These are phyloP conservation scores for Yamadazyma jaroonii DNA, from an alignment of 1,139 yeast species.

Conservation along the genomic window DNA sequence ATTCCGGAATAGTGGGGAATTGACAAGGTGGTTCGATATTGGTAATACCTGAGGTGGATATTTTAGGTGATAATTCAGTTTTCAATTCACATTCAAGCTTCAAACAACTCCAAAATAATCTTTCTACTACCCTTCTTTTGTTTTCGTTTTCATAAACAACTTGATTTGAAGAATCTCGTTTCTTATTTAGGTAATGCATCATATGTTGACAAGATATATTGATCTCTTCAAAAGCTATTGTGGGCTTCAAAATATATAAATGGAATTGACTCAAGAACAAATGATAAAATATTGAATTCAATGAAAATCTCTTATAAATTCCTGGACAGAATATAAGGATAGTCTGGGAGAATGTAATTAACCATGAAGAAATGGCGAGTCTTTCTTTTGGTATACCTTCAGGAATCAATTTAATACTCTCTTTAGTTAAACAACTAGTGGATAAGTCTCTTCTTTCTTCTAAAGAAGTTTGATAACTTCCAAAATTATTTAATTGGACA, in stretches of 20 bases:
- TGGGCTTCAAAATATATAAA: constrained; percentile 36
- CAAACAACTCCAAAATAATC: constrained; percentile 46
- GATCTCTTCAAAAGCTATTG: constrained; percentile 34
- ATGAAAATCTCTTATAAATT: constrained; percentile 19
- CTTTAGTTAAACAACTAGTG: constrained; percentile 12
- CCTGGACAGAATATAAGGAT: constrained; percentile 25
- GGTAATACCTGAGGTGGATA: constrained; percentile 42
- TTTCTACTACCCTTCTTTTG: constrained; percentile 26
- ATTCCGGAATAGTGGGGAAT: constrained; percentile 41
- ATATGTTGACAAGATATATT: constrained; percentile 33
- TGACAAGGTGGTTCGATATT: constrained; percentile 38
- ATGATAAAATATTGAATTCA: constrained; percentile 18
- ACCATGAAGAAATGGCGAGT: constrained; percentile 20
- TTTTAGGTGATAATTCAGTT: constrained; percentile 43
- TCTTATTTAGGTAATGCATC: constrained; percentile 28
- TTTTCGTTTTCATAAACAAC: constrained; percentile 8
- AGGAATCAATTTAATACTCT: constrained; percentile 10
- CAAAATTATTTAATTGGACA: constrained; percentile 33
- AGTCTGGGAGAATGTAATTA: constrained; percentile 24
- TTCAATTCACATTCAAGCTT: constrained; percentile 47
- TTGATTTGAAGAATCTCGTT: constrained; percentile 9
- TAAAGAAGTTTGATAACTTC: constrained; percentile 24
- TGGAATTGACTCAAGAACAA: constrained; percentile 32
- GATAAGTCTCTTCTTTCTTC: constrained; percentile 25
- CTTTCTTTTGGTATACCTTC: constrained; percentile 19